Percentiles rank a stretch among this genome's conserved stretches.
These are phyloP conservation scores for Yamadazyma sp. DNA, from an alignment of 805 yeast genomes.

Conservation along the genomic window DNA sequence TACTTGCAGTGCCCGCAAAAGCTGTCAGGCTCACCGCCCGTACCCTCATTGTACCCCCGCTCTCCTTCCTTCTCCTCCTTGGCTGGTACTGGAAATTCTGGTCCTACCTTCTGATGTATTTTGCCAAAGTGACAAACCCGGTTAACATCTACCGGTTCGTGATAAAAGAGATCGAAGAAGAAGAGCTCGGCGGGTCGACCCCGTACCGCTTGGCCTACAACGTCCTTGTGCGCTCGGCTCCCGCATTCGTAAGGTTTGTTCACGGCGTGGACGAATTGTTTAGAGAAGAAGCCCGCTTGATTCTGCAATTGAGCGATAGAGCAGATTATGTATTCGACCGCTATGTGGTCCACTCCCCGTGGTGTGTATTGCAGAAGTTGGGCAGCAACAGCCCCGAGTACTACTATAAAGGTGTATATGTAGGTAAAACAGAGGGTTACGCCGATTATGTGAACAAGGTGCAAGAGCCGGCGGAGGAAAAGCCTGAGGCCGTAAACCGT, in stretches of 20 bases:
- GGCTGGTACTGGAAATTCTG: constrained; percentile 15
- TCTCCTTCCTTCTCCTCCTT: constrained; percentile 2
- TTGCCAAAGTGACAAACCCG: constrained; percentile 2
- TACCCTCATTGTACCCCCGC: constrained; percentile 10
- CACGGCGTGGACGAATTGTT: background rate
- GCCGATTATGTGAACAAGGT: constrained; percentile 11
- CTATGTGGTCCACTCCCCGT: constrained; percentile 36
- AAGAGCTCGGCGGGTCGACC: too few relatives aligned
- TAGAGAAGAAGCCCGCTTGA: background rate
- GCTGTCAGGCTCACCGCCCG: too few relatives aligned
- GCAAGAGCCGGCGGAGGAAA: too few relatives aligned
- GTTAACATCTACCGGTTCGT: background rate
- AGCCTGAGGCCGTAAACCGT: too few relatives aligned
- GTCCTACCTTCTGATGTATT: constrained; percentile 5
- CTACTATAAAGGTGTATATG: constrained; percentile 16
- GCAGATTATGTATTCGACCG: constrained; percentile 41
- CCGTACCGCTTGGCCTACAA: too few relatives aligned
- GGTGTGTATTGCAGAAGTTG: constrained; percentile 23
- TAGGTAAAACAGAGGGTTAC: constrained; percentile 20
- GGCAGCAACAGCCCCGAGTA: constrained; percentile 15
- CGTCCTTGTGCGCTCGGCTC: too few relatives aligned
- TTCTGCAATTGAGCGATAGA: constrained; percentile 8
- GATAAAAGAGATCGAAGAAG: too few relatives aligned
- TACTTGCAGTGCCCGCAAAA: too few relatives aligned
- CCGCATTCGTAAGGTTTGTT: too few relatives aligned